Conservation (phyloP, 208 protist genomes). For the Endotrypanum monterogeii region DNA sequence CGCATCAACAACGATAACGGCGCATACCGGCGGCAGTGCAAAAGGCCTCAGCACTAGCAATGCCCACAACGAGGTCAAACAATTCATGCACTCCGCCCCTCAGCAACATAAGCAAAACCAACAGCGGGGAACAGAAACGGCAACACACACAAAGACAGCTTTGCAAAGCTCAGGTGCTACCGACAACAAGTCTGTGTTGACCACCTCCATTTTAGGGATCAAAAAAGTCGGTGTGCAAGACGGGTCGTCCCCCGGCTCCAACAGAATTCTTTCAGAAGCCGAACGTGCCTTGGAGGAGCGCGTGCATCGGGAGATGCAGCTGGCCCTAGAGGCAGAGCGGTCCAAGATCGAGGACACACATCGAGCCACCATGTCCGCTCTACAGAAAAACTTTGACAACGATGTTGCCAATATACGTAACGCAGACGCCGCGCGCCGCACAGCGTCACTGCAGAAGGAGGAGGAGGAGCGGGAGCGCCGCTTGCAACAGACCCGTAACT, state of each 20-base stretch:
- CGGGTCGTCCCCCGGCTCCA: neutral
- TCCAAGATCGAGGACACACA: constrained; percentile 44
- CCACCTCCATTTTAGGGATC: too few species aligned
- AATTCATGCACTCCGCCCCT: constrained; percentile 7
- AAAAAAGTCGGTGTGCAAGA: constrained; percentile 1
- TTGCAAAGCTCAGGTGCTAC: neutral
- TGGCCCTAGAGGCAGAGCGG: constrained; percentile 42
- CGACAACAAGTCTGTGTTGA: neutral
- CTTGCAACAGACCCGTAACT: constrained; percentile 29
- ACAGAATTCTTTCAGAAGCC: constrained; percentile 72
- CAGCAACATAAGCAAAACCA: constrained; percentile 9
- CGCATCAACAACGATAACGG: too few species aligned
- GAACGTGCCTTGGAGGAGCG: constrained; percentile 73
- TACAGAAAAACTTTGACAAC: constrained; percentile 43
- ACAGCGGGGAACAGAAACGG: neutral
- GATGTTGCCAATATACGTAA: constrained; percentile 50
- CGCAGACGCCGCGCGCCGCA: constrained; percentile 34
- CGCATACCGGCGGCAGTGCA: neutral
- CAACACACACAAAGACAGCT: neutral
- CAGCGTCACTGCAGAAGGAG: constrained; percentile 12
- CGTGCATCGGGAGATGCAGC: constrained; percentile 58
- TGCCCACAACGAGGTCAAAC: neutral
- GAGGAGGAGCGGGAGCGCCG: constrained; percentile 23
- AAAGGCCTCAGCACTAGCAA: neutral
- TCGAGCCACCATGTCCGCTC: constrained; percentile 36